Conservation (phyloP, 176 grass and related monocot species). For the Chrysopogon serrulatus region DNA sequence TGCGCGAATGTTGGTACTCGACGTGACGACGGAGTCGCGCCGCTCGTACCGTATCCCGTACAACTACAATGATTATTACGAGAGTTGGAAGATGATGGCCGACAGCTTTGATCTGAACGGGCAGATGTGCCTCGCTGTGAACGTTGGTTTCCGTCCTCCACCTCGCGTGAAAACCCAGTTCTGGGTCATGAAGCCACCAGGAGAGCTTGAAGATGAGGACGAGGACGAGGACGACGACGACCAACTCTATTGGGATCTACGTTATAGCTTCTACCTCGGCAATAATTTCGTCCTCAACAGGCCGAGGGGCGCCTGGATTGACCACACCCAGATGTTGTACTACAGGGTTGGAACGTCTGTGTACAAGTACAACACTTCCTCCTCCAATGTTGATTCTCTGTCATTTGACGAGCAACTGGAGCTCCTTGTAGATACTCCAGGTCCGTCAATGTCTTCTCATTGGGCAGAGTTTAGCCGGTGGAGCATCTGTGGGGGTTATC, state of each 20-base stretch:
- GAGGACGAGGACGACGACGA: too few species aligned
- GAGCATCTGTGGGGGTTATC: not conserved
- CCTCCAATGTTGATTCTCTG: too few species aligned
- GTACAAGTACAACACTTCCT: too few species aligned
- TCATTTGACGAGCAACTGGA: not conserved
- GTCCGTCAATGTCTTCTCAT: too few species aligned
- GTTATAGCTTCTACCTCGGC: not conserved
- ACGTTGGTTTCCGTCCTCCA: too few species aligned
- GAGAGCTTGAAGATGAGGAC: not conserved
- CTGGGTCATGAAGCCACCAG: not conserved
- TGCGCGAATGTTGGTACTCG: not conserved
- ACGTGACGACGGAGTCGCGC: not conserved
- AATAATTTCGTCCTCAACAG: rapidly evolving
- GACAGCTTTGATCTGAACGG: too few species aligned
- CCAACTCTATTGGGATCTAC: not conserved
- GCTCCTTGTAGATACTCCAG: not conserved
- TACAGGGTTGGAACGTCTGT: too few species aligned
- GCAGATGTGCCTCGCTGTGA: not conserved
- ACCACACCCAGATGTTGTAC: not conserved
- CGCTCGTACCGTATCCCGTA: not conserved
- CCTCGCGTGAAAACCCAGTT: not conserved
- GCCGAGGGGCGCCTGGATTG: not conserved
- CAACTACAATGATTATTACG: not conserved
- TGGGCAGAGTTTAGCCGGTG: not conserved
- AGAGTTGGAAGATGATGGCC: not conserved